These are phyloP conservation scores for Fusarium begoniae DNA, from an alignment of 2,329 filamentous ascomycete genomes.

Conservation along the genomic window DNA sequence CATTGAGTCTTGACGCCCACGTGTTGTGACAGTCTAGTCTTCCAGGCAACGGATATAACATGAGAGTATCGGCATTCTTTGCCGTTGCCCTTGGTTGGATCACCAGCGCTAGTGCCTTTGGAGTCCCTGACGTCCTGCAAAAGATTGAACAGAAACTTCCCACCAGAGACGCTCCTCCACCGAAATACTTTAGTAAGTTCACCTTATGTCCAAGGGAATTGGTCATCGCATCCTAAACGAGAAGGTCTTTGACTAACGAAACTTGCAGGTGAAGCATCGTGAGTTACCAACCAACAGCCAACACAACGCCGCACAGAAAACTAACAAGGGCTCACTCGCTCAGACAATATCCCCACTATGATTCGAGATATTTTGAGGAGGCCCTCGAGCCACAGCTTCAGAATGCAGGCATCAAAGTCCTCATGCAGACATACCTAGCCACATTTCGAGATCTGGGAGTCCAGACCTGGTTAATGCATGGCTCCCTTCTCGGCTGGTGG, in stretches of 20 bases:
- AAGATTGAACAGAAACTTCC: slow-evolving; percentile 15
- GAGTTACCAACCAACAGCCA: slow-evolving; percentile 1
- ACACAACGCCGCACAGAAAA: not conserved
- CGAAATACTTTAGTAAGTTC: slow-evolving; percentile 34
- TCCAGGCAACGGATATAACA: not conserved
- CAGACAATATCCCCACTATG: slow-evolving; percentile 47
- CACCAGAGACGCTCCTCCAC: not conserved
- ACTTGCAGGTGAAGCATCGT: slow-evolving; percentile 35
- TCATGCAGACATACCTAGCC: slow-evolving; percentile 76
- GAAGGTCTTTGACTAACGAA: not conserved
- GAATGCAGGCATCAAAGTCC: slow-evolving; percentile 67
- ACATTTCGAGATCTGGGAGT: slow-evolving; percentile 72
- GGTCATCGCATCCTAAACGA: not conserved
- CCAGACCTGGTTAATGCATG: slow-evolving; percentile 86
- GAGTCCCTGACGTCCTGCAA: slow-evolving; percentile 6
- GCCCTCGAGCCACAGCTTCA: slow-evolving; percentile 64
- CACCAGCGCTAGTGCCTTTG: slow-evolving; percentile 3
- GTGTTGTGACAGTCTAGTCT: not conserved
- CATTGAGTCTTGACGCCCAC: not conserved
- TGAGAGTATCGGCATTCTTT: slow-evolving; percentile 6
- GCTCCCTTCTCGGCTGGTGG: slow-evolving; percentile 89
- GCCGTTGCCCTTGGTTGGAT: slow-evolving; percentile 10
- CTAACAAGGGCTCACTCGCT: slow-evolving; percentile 17
- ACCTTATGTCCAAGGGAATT: not conserved
- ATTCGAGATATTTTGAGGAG: slow-evolving; percentile 51